phyloP scores from a whole-genome alignment of 2,329 filamentous ascomycete genomes.

The Colletotrichum karsti region DNA sequence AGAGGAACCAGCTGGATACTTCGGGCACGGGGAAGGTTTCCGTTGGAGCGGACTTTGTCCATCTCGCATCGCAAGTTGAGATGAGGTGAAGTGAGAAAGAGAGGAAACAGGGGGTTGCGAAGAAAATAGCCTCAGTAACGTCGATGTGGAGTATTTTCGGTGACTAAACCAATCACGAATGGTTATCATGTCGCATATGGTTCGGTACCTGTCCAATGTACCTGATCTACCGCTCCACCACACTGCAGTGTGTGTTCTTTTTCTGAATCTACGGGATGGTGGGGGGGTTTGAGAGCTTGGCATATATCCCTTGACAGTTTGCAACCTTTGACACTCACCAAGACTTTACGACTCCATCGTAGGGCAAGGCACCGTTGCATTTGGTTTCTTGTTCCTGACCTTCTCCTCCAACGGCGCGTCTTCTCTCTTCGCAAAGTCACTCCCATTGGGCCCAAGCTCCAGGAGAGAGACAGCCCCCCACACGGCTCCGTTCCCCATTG shows the following conservation, averaged over 20 bases:
- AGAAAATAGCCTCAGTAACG: slow-evolving; percentile 7
- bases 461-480: background rate
- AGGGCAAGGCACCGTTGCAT: background rate
- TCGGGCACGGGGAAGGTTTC: background rate
- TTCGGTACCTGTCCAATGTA: background rate
- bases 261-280: slow-evolving; percentile 12
- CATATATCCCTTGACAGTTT: background rate
- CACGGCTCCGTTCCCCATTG: slow-evolving; percentile 15
- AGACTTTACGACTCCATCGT: background rate
- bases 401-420: background rate
- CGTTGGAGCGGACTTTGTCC: background rate
- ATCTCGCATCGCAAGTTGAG: background rate
- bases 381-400: background rate
- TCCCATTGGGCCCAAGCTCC: background rate
- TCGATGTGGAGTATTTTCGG: background rate
- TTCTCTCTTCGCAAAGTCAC: background rate
- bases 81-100: background rate
- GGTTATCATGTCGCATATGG: background rate
- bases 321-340: background rate
- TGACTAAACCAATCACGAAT: background rate
- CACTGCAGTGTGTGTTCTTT: too few species aligned
- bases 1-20: background rate
- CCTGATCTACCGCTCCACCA: background rate
- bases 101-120: background rate
- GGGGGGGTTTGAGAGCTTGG: slow-evolving; percentile 20